A percentile compares a stretch with the other conserved stretches of the same genome.
Conservation (phyloP, 83 land plant species). For the Diphasiastrum complanatum region DNA sequence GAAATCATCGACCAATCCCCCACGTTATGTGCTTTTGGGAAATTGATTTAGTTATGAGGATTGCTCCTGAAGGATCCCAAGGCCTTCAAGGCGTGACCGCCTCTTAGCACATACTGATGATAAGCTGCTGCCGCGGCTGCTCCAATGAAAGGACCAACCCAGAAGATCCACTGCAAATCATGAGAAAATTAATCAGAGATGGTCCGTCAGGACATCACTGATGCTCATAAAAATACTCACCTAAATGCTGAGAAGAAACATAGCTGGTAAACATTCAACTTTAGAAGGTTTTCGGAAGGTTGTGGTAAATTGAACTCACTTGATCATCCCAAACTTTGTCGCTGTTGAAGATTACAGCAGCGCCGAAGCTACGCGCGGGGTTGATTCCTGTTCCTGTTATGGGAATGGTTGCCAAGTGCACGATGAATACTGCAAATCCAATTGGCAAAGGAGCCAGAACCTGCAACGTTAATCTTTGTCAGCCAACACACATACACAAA, state of each 20-base stretch:
- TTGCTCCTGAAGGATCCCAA: conserved; percentile 65
- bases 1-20: too few species aligned
- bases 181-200: neutral
- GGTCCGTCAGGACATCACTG: too few species aligned
- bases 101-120: conserved; percentile 57
- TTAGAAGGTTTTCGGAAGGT: too few species aligned
- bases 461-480: conserved; percentile 17
- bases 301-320: conserved; percentile 20
- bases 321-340: conserved; percentile 42
- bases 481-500: neutral
- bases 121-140: conserved; percentile 56
- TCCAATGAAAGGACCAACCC: conserved; percentile 74
- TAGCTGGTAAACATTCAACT: too few species aligned
- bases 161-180: conserved; percentile 63
- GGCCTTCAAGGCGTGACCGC: conserved; percentile 46
- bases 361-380: conserved; percentile 55
- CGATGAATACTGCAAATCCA: conserved; percentile 64
- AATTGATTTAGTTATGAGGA: too few species aligned
- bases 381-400: conserved; percentile 56
- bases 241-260: too few species aligned
- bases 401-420: conserved; percentile 57
- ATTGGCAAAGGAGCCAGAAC: conserved; percentile 55
- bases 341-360: conserved; percentile 46
- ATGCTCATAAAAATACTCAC: too few species aligned
- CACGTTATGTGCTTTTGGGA: too few species aligned